A percentile compares a stretch with the other conserved stretches of the same genome.
Evolutionary conservation across 2,329 filamentous ascomycete genomes (phyloP).

Genomic region (Cladorrhinum sp.): DNA sequence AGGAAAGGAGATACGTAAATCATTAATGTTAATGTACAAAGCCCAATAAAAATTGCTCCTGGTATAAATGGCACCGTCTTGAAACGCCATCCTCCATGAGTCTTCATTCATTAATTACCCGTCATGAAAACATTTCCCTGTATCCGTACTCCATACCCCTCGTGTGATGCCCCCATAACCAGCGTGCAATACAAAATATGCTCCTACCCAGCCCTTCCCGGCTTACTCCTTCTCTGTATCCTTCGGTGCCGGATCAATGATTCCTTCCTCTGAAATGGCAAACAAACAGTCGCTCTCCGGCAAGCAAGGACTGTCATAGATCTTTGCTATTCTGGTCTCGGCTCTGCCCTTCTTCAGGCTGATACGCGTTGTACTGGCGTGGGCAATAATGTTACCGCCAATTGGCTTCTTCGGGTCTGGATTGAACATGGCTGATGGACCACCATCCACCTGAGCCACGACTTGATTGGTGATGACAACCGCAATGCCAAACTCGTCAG

Average conservation of each 20-base stretch:
- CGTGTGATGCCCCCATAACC: neutral
- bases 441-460: slow-evolving; percentile 95
- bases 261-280: slow-evolving; percentile 95
- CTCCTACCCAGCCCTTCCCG: neutral
- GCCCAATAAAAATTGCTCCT: neutral
- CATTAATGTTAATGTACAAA: neutral
- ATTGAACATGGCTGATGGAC: slow-evolving; percentile 97
- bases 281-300: slow-evolving; percentile 96
- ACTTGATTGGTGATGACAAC: slow-evolving; percentile 99
- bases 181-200: neutral
- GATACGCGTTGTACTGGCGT: slow-evolving; percentile 90
- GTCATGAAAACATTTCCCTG: neutral
- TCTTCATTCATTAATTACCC: neutral
- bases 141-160: neutral
- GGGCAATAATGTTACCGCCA: slow-evolving; percentile 97
- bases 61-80: neutral
- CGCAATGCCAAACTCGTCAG: slow-evolving; percentile 87
- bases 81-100: neutral
- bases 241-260: slow-evolving; percentile 92
- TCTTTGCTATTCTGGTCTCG: slow-evolving; percentile 97
- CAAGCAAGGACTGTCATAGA: slow-evolving; percentile 96
- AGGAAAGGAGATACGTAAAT: neutral
- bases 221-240: slow-evolving; percentile 73
- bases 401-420: slow-evolving; percentile 99
- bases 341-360: slow-evolving; percentile 93